Percentiles rank a stretch among this genome's conserved stretches.
Evolutionary conservation across 495 filamentous ascomycete genomes (phyloP).

Genomic region (Penicillium goetzii): DNA sequence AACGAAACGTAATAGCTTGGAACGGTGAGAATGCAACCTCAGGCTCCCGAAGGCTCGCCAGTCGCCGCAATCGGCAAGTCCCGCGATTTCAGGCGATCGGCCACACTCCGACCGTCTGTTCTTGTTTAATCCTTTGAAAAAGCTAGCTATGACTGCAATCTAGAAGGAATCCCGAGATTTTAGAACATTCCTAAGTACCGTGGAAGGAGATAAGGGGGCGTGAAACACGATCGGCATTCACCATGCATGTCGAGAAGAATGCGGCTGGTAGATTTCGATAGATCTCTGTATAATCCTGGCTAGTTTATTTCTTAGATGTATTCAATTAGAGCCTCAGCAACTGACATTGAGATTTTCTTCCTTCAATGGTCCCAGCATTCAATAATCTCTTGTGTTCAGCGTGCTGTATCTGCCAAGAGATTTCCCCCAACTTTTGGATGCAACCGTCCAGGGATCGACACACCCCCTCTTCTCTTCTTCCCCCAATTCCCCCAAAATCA

Average conservation of each 20-base stretch:
- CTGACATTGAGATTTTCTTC: neutral
- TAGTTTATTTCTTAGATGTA: neutral
- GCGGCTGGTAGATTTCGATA: neutral
- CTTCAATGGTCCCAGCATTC: neutral
- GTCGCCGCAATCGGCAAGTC: neutral
- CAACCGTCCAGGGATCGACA: constrained; percentile 28
- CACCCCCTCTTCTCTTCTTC: constrained; percentile 13
- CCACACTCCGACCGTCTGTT: neutral
- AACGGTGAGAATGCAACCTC: neutral
- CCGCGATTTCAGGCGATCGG: neutral
- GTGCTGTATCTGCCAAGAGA: neutral
- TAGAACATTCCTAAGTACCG: neutral
- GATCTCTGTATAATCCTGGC: neutral
- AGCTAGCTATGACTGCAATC: neutral
- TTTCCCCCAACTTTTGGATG: constrained; percentile 17
- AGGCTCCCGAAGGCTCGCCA: neutral
- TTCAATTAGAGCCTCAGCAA: neutral
- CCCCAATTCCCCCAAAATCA: neutral
- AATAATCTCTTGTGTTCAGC: neutral
- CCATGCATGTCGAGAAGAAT: neutral
- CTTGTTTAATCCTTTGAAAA: neutral
- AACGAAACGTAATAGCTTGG: neutral
- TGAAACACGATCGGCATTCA: constrained; percentile 3
- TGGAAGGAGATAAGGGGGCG: neutral
- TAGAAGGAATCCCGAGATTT: neutral